Base-by-base conservation (phyloP, 2,329 filamentous ascomycete genomes). In the Corinectria fuckeliana region DNA sequence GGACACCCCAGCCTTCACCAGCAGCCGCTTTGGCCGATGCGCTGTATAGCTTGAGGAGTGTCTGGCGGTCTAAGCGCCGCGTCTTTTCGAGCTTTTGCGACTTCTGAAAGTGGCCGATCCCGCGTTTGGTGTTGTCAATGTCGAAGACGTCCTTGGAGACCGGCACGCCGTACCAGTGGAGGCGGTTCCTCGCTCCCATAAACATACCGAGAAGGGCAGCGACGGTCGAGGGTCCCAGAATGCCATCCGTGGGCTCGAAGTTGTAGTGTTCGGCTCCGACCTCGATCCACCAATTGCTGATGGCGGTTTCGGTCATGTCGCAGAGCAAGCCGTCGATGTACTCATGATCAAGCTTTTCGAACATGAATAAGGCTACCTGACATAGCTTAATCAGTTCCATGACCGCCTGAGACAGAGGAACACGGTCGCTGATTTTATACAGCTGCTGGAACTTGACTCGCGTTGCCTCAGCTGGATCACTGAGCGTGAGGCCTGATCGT, bases 231-330 rank as follows among this genome's bases (percentile, higher is more conserved):
- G 95, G 93, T 0, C 95, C 95, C 2, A 99, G 80, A 20, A 96
- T 93, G 11, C 94, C 94, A 76, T 99, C 95, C 9, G 90, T 91
- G 1, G 95, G 94, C 75, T 98, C 95, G 30, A 93, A 86, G 55
- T 94, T 96, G 80, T 94, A 97, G 71, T 95, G 89, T 66, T 98
- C 94, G 0, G 89, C 89, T 2, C 95, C 95, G 60, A 97, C 90
- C 70, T 97, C 92, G 1, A 91, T 89, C 95, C 95, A 98, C 95
- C 95, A 99, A 74, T 97, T 91, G 62, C 89, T 90, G 68, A 98
- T 88, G 2, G 93, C 92, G 62, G 85, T 89, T 74, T 99, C 95
- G 0, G 95, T 98, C 41, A 95, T 83, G 77, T 99, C 95, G 74
- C 95, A 99, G 3, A 99, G 84, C 21, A 97, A 78, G 0, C 95